Conservation (phyloP, 78 protist species). For the Mantamonas sphyraenae region DNA sequence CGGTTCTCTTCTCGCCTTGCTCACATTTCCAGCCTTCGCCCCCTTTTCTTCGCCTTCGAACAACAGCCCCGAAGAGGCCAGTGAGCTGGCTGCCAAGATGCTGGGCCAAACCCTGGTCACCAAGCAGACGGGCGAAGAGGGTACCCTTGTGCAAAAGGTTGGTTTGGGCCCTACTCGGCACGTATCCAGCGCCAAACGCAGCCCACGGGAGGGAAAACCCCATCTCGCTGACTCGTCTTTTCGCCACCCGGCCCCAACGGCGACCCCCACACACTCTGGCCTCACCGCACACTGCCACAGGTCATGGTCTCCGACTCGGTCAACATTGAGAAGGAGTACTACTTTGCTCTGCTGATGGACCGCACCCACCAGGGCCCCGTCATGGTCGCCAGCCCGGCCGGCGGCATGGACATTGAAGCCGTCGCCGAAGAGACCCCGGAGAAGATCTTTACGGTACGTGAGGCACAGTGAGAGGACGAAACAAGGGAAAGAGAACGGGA, state of each 20-base stretch:
- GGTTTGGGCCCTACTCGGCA: background rate
- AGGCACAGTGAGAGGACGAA: background rate
- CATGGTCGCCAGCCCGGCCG: slow-evolving; percentile 45
- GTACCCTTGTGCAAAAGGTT: slow-evolving; percentile 60
- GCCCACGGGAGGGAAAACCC: no score
- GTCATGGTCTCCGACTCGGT: background rate
- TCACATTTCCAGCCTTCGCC: no score
- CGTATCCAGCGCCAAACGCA: no score
- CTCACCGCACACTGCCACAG: background rate
- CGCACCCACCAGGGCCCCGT: slow-evolving; percentile 24
- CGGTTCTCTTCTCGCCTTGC: slow-evolving; percentile 22
- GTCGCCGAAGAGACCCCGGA: slow-evolving; percentile 44
- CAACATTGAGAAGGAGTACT: slow-evolving; percentile 49
- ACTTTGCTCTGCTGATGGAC: slow-evolving; percentile 94
- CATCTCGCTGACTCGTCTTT: no score
- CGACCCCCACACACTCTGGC: background rate
- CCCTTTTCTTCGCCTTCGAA: no score
- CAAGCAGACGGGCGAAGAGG: slow-evolving; percentile 81
- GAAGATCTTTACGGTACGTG: slow-evolving; percentile 10
- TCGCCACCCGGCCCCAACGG: no score
- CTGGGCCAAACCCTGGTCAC: slow-evolving; percentile 81
- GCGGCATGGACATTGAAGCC: slow-evolving; percentile 91
- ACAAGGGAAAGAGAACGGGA: no score
- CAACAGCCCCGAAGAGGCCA: slow-evolving; percentile 17
- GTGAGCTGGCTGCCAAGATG: slow-evolving; percentile 69